Conservation (phyloP, 345 rosid genomes). For the Salix viminalis region DNA sequence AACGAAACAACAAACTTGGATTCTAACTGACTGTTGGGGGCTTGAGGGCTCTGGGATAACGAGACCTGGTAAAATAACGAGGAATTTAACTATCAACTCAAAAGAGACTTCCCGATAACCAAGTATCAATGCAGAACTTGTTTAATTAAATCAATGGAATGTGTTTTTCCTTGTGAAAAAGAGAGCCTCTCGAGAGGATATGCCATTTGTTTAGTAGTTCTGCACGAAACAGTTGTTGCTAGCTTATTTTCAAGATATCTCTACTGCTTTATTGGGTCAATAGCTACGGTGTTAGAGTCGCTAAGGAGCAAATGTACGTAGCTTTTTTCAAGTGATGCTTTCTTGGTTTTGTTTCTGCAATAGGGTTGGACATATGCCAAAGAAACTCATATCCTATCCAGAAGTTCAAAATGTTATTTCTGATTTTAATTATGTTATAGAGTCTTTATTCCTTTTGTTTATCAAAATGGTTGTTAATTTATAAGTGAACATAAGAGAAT, state of each 20-base stretch:
- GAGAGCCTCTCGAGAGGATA: background rate
- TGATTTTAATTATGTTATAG: no score
- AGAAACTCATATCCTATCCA: background rate
- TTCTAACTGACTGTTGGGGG: background rate
- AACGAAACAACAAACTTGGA: background rate
- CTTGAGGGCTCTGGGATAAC: constrained; percentile 1
- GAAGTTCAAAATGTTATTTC: no score
- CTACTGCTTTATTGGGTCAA: background rate
- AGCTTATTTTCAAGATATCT: background rate
- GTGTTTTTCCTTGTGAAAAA: background rate
- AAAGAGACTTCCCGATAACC: constrained; percentile 1
- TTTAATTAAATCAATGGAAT: background rate
- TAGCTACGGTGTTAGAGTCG: background rate
- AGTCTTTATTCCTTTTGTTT: no score
- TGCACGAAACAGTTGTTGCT: background rate
- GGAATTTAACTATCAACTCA: background rate
- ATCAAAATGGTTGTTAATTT: no score
- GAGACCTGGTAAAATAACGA: background rate
- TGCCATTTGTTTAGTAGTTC: background rate
- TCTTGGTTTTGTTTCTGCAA: background rate
- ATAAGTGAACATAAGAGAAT: no score
- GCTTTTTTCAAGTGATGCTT: background rate
- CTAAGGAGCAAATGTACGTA: background rate
- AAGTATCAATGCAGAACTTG: background rate
- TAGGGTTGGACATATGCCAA: background rate